Percentiles rank a stretch among this genome's conserved stretches.
phyloP scores from a whole-genome alignment of 2,329 filamentous ascomycete species.

The Torrubiella hemipterigena region DNA sequence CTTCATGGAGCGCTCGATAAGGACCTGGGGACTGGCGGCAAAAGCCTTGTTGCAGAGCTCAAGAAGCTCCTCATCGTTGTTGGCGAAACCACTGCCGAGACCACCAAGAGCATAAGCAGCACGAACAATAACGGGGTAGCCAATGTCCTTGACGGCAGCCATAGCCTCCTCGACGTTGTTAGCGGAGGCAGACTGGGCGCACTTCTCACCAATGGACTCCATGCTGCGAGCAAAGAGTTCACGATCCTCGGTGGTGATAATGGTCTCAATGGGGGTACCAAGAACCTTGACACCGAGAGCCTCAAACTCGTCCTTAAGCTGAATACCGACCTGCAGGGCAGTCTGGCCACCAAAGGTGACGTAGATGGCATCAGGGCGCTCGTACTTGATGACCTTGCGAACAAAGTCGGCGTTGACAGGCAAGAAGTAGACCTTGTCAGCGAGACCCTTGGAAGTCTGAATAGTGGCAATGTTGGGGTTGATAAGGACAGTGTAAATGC shows the following conservation, averaged over 20 bases:
- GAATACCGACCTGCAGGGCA: constrained; percentile 89
- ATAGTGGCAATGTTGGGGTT: constrained; percentile 99
- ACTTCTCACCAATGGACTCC: constrained; percentile 97
- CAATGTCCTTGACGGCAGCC: constrained; percentile 78
- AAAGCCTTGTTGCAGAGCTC: constrained; percentile 93
- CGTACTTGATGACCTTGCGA: constrained; percentile 90
- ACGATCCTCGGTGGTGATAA: constrained; percentile 96
- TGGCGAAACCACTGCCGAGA: constrained; percentile 87
- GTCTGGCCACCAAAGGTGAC: constrained; percentile 97
- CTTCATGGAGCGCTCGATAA: constrained; percentile 98
- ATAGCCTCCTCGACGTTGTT: constrained; percentile 81
- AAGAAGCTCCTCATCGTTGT: constrained; percentile 70
- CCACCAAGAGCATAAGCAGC: constrained; percentile 94
- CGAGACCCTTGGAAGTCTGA: constrained; percentile 93
- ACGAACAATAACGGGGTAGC: constrained; percentile 93
- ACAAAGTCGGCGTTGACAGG: constrained; percentile 96
- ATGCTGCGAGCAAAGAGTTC: constrained; percentile 96
- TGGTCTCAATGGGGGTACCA: constrained; percentile 92
- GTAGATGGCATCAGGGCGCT: constrained; percentile 92
- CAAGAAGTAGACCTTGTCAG: constrained; percentile 97
- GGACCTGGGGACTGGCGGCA: constrained; percentile 85
- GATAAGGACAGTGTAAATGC: constrained; percentile 95
- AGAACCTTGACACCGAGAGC: constrained; percentile 84
- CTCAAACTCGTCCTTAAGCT: constrained; percentile 96
- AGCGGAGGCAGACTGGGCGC: constrained; percentile 91